Evolutionary conservation across 129 eudicot genomes (phyloP).

Genomic region (Tanacetum coccineum): DNA sequence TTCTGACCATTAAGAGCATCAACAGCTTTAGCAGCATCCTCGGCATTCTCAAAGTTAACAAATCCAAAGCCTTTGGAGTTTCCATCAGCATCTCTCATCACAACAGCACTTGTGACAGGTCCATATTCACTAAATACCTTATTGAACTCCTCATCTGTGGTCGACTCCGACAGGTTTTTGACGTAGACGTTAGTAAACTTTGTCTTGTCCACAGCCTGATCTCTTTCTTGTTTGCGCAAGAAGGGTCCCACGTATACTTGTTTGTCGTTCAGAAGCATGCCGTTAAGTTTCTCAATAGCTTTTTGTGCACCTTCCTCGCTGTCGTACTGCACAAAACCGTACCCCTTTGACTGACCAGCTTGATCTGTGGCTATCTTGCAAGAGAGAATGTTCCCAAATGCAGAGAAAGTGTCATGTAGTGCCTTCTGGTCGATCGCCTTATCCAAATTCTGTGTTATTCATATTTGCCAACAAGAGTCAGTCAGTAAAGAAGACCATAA

Average conservation of each 20-base stretch:
- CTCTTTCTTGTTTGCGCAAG: constrained; percentile 70
- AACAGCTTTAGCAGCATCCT: constrained; percentile 74
- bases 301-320: constrained; percentile 67
- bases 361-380: constrained; percentile 78
- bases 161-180: constrained; percentile 64
- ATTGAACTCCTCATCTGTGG: constrained; percentile 60
- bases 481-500: neutral
- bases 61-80: constrained; percentile 81
- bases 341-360: constrained; percentile 75
- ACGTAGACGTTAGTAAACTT: constrained; percentile 70
- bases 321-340: constrained; percentile 89
- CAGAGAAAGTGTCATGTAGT: constrained; percentile 67
- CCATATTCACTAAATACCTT: constrained; percentile 71
- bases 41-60: constrained; percentile 73
- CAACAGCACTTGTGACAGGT: constrained; percentile 58
- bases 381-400: constrained; percentile 72
- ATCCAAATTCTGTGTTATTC: constrained; percentile 57
- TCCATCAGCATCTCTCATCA: constrained; percentile 75
- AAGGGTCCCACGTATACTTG: constrained; percentile 81
- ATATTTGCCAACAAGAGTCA: neutral
- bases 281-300: constrained; percentile 81
- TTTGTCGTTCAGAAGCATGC: constrained; percentile 69
- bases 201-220: constrained; percentile 47
- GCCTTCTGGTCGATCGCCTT: constrained; percentile 78
- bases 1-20: constrained; percentile 65